Conservation (phyloP, 768 basidiomycete genomes). For the Boletus subcaerulescens region DNA sequence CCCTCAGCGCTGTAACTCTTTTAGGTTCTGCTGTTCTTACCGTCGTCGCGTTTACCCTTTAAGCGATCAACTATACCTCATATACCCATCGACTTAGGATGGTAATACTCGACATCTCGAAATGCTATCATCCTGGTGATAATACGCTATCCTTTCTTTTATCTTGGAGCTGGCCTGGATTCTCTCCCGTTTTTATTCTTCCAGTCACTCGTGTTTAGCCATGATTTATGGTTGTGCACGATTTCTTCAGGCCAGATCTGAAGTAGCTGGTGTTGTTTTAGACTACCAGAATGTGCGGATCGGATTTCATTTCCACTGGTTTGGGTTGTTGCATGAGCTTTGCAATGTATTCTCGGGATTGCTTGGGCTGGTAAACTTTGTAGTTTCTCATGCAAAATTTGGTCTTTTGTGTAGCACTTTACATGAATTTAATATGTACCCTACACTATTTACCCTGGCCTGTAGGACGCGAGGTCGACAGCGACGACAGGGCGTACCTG, state of each 20-base stretch:
- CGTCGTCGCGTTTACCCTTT: conserved; percentile 24
- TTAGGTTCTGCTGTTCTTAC: conserved; percentile 21
- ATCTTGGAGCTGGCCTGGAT: conserved; percentile 12
- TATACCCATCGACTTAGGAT: conserved; percentile 39
- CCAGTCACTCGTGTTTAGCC: conserved; percentile 8
- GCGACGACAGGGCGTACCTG: background rate
- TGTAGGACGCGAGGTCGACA: background rate
- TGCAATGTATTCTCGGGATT: conserved; percentile 1
- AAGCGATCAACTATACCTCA: conserved; percentile 9
- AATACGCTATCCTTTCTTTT: background rate
- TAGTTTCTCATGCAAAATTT: conserved; percentile 1
- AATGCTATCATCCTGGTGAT: conserved; percentile 25
- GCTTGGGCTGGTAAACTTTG: conserved; percentile 15
- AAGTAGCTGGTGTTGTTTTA: conserved; percentile 9
- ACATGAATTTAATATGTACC: background rate
- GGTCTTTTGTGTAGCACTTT: conserved; percentile 11
- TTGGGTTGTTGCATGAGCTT: conserved; percentile 10
- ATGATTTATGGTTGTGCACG: conserved; percentile 9
- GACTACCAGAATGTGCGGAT: background rate
- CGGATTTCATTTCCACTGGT: conserved; percentile 12
- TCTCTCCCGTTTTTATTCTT: background rate
- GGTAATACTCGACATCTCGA: conserved; percentile 34
- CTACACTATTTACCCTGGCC: background rate
- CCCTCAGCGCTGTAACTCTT: conserved; percentile 21
- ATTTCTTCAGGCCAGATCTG: conserved; percentile 10